Evolutionary conservation across 805 yeast genomes (phyloP).

Genomic region (Candida sakaeoensis): DNA sequence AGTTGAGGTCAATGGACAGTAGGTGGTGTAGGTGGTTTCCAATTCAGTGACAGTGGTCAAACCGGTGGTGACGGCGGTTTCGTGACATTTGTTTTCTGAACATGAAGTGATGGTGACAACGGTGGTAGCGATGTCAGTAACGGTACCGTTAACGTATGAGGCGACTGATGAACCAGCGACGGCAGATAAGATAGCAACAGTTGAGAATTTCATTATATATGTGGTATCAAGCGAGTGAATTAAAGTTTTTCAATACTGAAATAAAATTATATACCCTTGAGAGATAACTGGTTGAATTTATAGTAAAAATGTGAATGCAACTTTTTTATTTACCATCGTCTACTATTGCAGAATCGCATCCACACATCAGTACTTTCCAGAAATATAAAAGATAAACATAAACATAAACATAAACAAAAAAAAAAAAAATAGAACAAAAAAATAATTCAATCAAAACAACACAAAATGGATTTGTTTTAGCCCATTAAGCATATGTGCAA

Average conservation of each 20-base stretch:
- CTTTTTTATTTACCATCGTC: too few species aligned
- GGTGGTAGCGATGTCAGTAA: constrained; percentile 25
- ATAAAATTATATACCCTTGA: neutral
- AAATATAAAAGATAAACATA: too few species aligned
- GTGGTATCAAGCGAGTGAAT: constrained; percentile 17
- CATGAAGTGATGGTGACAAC: constrained; percentile 38
- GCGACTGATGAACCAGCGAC: constrained; percentile 27
- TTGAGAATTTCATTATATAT: constrained; percentile 31
- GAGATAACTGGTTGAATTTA: neutral
- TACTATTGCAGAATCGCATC: too few species aligned
- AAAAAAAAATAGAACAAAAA: neutral
- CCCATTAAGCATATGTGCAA: too few species aligned
- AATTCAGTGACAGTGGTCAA: constrained; percentile 32
- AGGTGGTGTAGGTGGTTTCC: constrained; percentile 13
- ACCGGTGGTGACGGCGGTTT: constrained; percentile 32
- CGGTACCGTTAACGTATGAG: constrained; percentile 27
- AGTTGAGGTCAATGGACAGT: constrained; percentile 28
- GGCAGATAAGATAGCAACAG: constrained; percentile 26
- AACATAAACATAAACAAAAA: too few species aligned
- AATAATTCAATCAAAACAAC: too few species aligned
- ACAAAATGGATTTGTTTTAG: too few species aligned
- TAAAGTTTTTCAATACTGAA: neutral
- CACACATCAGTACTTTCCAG: too few species aligned
- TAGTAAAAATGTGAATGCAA: neutral
- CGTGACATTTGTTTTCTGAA: constrained; percentile 27